Percentiles rank a stretch among this genome's conserved stretches.
These are phyloP conservation scores for Crithidia brevicula DNA, from an alignment of 208 protist species.

Conservation along the genomic window DNA sequence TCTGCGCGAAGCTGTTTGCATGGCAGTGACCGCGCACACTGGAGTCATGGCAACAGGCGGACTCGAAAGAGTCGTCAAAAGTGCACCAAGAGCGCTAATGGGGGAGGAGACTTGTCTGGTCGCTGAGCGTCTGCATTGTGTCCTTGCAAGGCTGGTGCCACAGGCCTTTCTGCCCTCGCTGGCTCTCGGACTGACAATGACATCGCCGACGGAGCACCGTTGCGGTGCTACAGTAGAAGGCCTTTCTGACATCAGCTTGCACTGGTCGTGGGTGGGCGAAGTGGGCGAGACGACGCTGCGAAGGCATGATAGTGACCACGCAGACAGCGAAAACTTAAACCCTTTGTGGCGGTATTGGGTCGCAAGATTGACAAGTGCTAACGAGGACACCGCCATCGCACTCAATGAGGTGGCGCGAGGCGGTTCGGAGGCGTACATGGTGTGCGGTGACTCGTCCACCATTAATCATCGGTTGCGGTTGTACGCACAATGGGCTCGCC, in stretches of 20 bases:
- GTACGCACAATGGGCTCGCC: not conserved
- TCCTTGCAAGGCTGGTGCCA: not conserved
- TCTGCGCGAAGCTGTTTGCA: not conserved
- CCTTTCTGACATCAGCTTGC: not conserved
- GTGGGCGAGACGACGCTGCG: too few relatives aligned
- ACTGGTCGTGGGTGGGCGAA: slow-evolving; percentile 19
- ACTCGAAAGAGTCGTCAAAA: too few relatives aligned
- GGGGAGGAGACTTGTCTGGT: too few relatives aligned
- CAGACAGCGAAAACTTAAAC: not conserved
- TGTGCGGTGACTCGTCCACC: not conserved
- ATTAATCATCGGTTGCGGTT: not conserved
- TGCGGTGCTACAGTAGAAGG: too few relatives aligned
- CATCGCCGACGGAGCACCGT: too few relatives aligned
- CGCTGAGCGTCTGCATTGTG: not conserved
- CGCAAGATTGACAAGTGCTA: not conserved
- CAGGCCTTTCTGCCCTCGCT: not conserved
- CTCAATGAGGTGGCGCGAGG: too few relatives aligned
- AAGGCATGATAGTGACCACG: too few relatives aligned
- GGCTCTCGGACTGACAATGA: slow-evolving; percentile 5
- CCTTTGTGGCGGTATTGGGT: slow-evolving; percentile 7
- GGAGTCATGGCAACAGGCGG: too few relatives aligned
- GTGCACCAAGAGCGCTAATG: too few relatives aligned
- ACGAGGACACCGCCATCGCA: too few relatives aligned
- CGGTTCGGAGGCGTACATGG: not conserved
- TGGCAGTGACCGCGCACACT: slow-evolving; percentile 7